Percentiles rank a stretch among this genome's conserved stretches.
These are phyloP conservation scores for Candida oleophila DNA, from an alignment of 805 yeast genomes.

Conservation along the genomic window DNA sequence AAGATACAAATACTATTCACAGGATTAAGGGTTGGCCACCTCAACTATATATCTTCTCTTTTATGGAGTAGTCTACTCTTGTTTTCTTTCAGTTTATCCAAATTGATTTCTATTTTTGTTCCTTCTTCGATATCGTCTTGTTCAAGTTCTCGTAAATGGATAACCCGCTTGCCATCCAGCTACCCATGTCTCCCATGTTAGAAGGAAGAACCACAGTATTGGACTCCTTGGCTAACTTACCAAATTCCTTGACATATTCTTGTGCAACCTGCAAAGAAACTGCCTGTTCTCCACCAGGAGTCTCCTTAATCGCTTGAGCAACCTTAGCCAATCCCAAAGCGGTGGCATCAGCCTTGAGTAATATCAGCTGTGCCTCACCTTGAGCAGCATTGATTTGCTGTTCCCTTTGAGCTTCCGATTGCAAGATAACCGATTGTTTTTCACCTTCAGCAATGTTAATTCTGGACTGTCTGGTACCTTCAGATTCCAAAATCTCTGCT, in stretches of 20 bases:
- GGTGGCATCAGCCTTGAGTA: conserved; percentile 66
- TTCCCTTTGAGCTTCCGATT: conserved; percentile 69
- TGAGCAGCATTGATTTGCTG: conserved; percentile 65
- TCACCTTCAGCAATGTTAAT: conserved; percentile 86
- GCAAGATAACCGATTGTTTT: conserved; percentile 64
- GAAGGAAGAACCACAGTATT: conserved; percentile 79
- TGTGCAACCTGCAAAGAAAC: conserved; percentile 80
- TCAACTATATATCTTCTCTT: too few species aligned
- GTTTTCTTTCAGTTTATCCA: neutral
- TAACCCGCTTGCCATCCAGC: conserved; percentile 74
- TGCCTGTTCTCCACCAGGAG: conserved; percentile 74
- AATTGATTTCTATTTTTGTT: neutral
- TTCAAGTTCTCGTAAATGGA: conserved; percentile 61
- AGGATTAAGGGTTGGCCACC: neutral
- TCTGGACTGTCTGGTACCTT: conserved; percentile 75
- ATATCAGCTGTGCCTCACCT: conserved; percentile 72
- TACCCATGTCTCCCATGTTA: conserved; percentile 69
- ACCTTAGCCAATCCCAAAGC: conserved; percentile 66
- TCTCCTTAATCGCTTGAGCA: conserved; percentile 64
- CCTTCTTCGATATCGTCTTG: conserved; percentile 12
- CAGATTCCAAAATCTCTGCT: conserved; percentile 84
- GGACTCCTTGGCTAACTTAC: conserved; percentile 77
- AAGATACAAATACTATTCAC: conserved; percentile 2
- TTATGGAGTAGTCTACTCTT: neutral
- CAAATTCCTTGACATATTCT: conserved; percentile 78